A percentile compares a stretch with the other conserved stretches of the same genome.
Evolutionary conservation across 371 early-diverging fungal species (phyloP).

Genomic region (Lichtheimia ornata): DNA sequence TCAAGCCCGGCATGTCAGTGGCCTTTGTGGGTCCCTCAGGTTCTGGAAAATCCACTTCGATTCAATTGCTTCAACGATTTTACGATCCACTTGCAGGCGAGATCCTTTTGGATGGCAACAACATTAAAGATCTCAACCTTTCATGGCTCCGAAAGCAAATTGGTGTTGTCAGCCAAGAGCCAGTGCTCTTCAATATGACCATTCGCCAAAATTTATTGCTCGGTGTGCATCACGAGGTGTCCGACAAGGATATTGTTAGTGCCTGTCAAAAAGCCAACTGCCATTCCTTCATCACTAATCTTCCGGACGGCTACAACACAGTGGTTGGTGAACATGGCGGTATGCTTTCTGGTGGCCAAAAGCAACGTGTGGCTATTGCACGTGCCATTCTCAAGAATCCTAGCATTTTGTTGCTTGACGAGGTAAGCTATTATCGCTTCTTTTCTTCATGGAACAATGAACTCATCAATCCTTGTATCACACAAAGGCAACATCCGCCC

Average conservation of each 20-base stretch:
- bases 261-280: constrained; percentile 71
- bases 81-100: constrained; percentile 55
- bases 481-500: constrained; percentile 63
- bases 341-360: constrained; percentile 81
- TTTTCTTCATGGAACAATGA: background rate
- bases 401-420: constrained; percentile 58
- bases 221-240: constrained; percentile 40
- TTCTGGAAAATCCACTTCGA: constrained; percentile 62
- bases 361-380: constrained; percentile 71
- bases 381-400: constrained; percentile 79
- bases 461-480: constrained; percentile 14
- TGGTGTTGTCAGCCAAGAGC: constrained; percentile 63
- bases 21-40: constrained; percentile 64
- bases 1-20: constrained; percentile 65
- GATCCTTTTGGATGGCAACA: constrained; percentile 41
- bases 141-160: constrained; percentile 45
- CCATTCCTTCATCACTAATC: constrained; percentile 70
- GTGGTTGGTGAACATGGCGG: constrained; percentile 69
- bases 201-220: constrained; percentile 32
- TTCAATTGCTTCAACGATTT: constrained; percentile 72
- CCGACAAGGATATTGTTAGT: constrained; percentile 37
- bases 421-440: constrained; percentile 14
- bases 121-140: constrained; percentile 46
- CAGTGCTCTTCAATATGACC: constrained; percentile 63
- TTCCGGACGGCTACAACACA: constrained; percentile 80